phyloP scores from a whole-genome alignment of 2,329 filamentous ascomycete species.

The Neospermospora avenae region DNA sequence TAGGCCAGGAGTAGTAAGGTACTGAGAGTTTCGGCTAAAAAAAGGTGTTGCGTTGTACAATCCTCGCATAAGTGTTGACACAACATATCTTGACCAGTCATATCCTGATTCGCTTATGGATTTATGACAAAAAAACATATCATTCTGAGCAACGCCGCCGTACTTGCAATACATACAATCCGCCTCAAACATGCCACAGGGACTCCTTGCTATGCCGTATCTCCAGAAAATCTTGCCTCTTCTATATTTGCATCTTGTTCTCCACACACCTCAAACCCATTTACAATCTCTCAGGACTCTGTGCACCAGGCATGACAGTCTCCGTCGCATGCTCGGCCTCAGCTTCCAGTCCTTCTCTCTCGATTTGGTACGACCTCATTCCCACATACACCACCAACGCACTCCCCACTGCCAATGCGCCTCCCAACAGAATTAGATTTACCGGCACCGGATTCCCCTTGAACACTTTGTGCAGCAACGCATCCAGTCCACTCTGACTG shows the following conservation, averaged over 20 bases:
- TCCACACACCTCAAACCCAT: neutral
- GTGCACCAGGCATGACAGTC: conserved; percentile 32
- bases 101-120: neutral
- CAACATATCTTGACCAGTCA: neutral
- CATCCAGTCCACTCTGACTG: conserved; percentile 74
- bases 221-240: neutral
- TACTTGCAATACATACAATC: neutral
- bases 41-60: neutral
- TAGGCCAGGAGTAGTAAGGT: neutral
- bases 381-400: conserved; percentile 65
- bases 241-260: neutral
- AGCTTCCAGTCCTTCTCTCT: conserved; percentile 38
- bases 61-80: no score
- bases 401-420: conserved; percentile 62
- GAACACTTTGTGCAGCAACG: conserved; percentile 71
- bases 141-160: neutral
- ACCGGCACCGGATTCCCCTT: conserved; percentile 71
- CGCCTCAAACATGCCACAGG: neutral
- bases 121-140: neutral
- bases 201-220: conserved; percentile 15
- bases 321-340: conserved; percentile 44
- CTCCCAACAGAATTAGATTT: conserved; percentile 62
- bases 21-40: neutral
- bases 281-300: conserved; percentile 26
- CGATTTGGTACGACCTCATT: conserved; percentile 36